Evolutionary conservation across 257 asterid species (phyloP).

Genomic region (Nicotiana undulata): DNA sequence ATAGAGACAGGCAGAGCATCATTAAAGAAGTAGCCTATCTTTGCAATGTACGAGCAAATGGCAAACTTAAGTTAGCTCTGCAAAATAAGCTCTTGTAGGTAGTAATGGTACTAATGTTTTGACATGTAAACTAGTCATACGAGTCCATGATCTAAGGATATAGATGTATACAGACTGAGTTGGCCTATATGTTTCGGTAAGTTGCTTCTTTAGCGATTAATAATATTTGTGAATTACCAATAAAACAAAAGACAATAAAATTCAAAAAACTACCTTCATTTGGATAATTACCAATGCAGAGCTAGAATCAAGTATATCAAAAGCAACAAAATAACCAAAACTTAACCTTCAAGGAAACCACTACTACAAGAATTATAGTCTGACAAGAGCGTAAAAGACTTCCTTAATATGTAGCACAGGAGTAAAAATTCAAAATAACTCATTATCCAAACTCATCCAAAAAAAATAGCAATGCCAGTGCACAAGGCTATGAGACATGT

Average conservation of each 20-base stretch:
- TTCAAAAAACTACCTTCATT: background rate
- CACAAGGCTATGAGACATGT: background rate
- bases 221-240: no score
- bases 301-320: background rate
- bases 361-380: background rate
- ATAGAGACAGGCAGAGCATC: no score
- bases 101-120: no score
- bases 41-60: no score
- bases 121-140: no score
- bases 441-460: background rate
- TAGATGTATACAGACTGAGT: no score
- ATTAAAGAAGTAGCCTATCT: no score
- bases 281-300: background rate
- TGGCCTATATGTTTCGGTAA: no score
- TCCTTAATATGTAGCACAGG: background rate
- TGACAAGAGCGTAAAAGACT: background rate
- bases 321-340: background rate
- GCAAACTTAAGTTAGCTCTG: no score
- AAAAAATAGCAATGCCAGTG: conserved; percentile 4
- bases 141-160: no score
- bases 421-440: background rate
- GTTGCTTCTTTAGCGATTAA: no score
- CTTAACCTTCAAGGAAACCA: background rate
- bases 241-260: background rate
- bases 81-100: no score